These are phyloP conservation scores for Candida schatavii DNA, from an alignment of 805 yeast species.

Conservation along the genomic window DNA sequence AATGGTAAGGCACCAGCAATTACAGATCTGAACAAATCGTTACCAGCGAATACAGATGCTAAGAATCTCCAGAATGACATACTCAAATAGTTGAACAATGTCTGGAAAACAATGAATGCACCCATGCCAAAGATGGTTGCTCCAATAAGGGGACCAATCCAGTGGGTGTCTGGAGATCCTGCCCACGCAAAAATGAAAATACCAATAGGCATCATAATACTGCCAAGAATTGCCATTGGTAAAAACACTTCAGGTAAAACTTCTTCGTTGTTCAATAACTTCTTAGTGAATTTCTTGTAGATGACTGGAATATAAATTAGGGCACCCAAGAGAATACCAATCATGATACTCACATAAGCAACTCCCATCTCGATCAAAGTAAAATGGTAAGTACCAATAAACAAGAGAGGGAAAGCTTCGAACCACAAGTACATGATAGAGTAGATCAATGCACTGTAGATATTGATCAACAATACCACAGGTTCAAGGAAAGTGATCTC, in stretches of 20 bases:
- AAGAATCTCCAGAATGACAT: constrained; percentile 46
- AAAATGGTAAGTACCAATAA: constrained; percentile 40
- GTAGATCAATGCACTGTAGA: constrained; percentile 52
- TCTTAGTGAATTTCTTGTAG: constrained; percentile 15
- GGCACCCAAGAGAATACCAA: constrained; percentile 43
- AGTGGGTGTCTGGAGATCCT: constrained; percentile 35
- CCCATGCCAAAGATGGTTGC: constrained; percentile 38
- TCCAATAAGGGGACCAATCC: constrained; percentile 48
- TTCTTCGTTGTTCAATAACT: constrained; percentile 15
- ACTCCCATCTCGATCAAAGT: constrained; percentile 46
- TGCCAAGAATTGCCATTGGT: constrained; percentile 32
- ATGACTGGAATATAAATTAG: constrained; percentile 19
- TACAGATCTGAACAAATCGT: constrained; percentile 44
- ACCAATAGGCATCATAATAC: constrained; percentile 37
- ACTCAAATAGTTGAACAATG: constrained; percentile 46
- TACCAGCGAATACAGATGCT: constrained; percentile 59
- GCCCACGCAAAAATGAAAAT: constrained; percentile 52
- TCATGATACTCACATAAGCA: constrained; percentile 44
- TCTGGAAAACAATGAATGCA: constrained; percentile 46
- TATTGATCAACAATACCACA: constrained; percentile 50
- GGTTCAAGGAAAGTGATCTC: constrained; percentile 52
- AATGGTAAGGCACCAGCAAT: constrained; percentile 61
- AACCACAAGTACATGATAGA: constrained; percentile 55
- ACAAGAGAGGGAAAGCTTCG: constrained; percentile 56
- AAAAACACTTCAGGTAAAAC: constrained; percentile 36